Percentiles rank a stretch among this genome's conserved stretches.
Conservation (phyloP, 164 flowering plant species). For the Vitis cinerea region DNA sequence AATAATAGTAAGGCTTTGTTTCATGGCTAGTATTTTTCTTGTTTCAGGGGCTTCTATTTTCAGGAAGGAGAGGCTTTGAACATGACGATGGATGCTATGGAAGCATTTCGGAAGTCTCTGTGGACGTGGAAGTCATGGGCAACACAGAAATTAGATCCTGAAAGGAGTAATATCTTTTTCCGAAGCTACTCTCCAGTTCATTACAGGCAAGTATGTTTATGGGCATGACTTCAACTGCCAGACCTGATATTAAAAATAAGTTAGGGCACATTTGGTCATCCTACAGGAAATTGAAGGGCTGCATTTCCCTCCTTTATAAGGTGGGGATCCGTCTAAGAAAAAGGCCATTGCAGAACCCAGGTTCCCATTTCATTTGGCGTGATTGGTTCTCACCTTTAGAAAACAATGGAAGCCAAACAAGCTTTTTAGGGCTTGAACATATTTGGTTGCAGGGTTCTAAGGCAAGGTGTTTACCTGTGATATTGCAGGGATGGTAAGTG, state of each 20-base stretch:
- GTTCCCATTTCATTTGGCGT: too few relatives aligned
- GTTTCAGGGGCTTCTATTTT: slow-evolving; percentile 55
- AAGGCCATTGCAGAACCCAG: too few relatives aligned
- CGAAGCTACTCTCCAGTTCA: slow-evolving; percentile 68
- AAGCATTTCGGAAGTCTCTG: slow-evolving; percentile 50
- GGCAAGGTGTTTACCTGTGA: background rate
- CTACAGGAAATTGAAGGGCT: too few relatives aligned
- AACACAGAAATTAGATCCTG: slow-evolving; percentile 27
- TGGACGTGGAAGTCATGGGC: slow-evolving; percentile 66
- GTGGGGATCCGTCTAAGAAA: too few relatives aligned
- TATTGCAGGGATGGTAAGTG: slow-evolving; percentile 70
- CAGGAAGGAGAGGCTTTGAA: slow-evolving; percentile 44
- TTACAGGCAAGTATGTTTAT: slow-evolving; percentile 46
- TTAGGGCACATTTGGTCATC: too few relatives aligned
- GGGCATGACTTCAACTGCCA: background rate
- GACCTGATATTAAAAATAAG: too few relatives aligned
- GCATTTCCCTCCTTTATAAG: too few relatives aligned
- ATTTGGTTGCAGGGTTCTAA: background rate
- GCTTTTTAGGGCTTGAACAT: background rate
- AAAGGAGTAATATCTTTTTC: slow-evolving; percentile 48
- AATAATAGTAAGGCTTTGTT: background rate
- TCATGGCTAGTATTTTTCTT: background rate
- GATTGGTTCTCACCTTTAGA: too few relatives aligned
- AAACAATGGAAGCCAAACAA: too few relatives aligned
- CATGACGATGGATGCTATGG: slow-evolving; percentile 40